Percentiles rank a stretch among this genome's conserved stretches.
Conservation (phyloP, 257 asterid genomes). For the Avicennia marina region DNA sequence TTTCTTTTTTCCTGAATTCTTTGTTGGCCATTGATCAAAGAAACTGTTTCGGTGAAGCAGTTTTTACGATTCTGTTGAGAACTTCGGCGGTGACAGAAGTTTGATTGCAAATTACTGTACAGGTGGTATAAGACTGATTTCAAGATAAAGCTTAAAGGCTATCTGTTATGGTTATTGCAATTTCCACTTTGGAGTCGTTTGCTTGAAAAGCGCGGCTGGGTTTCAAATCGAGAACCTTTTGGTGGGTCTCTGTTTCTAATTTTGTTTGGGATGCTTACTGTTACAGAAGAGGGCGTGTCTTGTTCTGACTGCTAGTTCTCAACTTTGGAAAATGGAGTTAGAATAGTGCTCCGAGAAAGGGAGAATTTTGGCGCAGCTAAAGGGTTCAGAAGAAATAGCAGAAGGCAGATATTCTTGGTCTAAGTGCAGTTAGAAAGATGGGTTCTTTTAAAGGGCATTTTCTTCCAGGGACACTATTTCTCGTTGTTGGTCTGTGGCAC, state of each 20-base stretch:
- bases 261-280: neutral
- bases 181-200: neutral
- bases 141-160: conserved; percentile 4
- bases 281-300: neutral
- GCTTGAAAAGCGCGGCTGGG: neutral
- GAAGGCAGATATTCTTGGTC: conserved; percentile 7
- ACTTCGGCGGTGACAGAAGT: neutral
- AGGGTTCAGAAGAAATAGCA: neutral
- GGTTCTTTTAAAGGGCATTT: conserved; percentile 95
- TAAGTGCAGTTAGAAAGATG: conserved; percentile 30
- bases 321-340: neutral
- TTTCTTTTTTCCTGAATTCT: neutral
- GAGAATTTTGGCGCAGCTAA: neutral
- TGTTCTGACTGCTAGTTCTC: conserved; percentile 1
- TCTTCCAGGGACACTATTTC: conserved; percentile 88
- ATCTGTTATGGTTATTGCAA: neutral
- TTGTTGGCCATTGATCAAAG: neutral
- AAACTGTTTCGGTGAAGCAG: no score
- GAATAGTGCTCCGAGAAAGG: neutral
- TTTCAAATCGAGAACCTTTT: neutral
- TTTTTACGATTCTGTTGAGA: neutral
- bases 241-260: neutral
- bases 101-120: conserved; percentile 13
- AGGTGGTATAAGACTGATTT: conserved; percentile 14
- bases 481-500: conserved; percentile 85